These are phyloP conservation scores for Papiliotrema flavescens DNA, from an alignment of 1,284 basidiomycete genomes.

Conservation along the genomic window DNA sequence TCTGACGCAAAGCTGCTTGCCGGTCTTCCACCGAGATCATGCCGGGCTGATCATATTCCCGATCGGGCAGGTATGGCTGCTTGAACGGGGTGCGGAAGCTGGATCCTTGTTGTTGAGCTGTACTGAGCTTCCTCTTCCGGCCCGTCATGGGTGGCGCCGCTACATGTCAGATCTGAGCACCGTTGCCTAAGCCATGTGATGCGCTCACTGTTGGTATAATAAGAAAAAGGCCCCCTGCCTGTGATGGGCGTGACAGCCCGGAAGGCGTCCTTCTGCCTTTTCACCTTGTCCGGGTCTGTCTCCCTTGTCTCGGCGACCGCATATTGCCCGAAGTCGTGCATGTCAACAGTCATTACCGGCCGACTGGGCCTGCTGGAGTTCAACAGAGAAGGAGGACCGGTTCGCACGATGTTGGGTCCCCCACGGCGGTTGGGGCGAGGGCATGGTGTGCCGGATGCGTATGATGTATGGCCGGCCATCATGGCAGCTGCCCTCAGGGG, in stretches of 20 bases:
- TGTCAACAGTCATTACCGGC: not conserved
- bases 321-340: conserved; percentile 6
- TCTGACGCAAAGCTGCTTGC: conserved; percentile 2
- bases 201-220: conserved; percentile 28
- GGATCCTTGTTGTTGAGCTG: not conserved
- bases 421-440: not conserved
- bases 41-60: not conserved
- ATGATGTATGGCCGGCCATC: no score
- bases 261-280: conserved; percentile 28
- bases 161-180: not conserved
- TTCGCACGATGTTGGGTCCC: not conserved
- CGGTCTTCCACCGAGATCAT: conserved; percentile 2
- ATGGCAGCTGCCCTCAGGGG: no score
- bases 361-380: not conserved
- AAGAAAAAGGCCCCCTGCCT: conserved; percentile 23
- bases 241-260: conserved; percentile 24
- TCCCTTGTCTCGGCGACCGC: conserved; percentile 3
- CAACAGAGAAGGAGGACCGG: not conserved
- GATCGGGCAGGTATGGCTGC: not conserved
- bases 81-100: conserved; percentile 6
- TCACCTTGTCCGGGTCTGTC: conserved; percentile 15
- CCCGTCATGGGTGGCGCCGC: conserved; percentile 2
- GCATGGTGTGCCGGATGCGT: not conserved
- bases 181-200: not conserved
- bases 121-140: not conserved